Percentiles rank a stretch among this genome's conserved stretches.
Evolutionary conservation across 345 rosid genomes (phyloP).

Genomic region (Citrus maxima): DNA sequence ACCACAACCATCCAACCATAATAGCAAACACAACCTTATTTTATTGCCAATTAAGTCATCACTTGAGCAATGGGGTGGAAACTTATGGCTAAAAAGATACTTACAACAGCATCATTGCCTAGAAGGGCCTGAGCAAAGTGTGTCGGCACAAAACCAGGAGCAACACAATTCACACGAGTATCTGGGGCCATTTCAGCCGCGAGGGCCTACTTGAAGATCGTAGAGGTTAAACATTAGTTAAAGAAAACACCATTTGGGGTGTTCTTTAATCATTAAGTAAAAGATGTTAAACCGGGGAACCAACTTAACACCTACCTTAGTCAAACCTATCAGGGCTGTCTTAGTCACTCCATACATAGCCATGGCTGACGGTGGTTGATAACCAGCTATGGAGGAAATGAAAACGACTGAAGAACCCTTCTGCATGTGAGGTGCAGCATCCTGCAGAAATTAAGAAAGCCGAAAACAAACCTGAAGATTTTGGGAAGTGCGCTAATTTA

Average conservation of each 20-base stretch:
- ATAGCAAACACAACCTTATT: neutral
- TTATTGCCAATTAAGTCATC: neutral
- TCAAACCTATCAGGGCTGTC: constrained; percentile 87
- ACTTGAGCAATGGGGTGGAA: neutral
- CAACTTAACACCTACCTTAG: constrained; percentile 49
- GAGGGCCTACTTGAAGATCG: constrained; percentile 51
- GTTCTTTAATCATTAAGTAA: no score
- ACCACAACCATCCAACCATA: no score
- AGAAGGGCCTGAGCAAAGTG: constrained; percentile 60
- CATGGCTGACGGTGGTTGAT: constrained; percentile 54
- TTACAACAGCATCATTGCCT: constrained; percentile 41
- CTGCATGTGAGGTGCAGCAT: constrained; percentile 67
- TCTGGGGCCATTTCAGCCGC: constrained; percentile 82
- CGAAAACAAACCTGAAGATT: no score
- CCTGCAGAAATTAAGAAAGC: constrained; percentile 33
- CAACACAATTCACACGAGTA: constrained; percentile 78
- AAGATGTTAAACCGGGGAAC: no score
- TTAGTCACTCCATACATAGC: constrained; percentile 95
- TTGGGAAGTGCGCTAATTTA: no score
- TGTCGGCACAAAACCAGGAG: constrained; percentile 94
- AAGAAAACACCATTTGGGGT: neutral
- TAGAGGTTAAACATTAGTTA: neutral
- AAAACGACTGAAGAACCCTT: constrained; percentile 77
- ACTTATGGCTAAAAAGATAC: constrained; percentile 8
- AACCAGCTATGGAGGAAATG: constrained; percentile 73